phyloP scores from a whole-genome alignment of 2,329 filamentous ascomycete genomes.

The Apiospora marii region DNA sequence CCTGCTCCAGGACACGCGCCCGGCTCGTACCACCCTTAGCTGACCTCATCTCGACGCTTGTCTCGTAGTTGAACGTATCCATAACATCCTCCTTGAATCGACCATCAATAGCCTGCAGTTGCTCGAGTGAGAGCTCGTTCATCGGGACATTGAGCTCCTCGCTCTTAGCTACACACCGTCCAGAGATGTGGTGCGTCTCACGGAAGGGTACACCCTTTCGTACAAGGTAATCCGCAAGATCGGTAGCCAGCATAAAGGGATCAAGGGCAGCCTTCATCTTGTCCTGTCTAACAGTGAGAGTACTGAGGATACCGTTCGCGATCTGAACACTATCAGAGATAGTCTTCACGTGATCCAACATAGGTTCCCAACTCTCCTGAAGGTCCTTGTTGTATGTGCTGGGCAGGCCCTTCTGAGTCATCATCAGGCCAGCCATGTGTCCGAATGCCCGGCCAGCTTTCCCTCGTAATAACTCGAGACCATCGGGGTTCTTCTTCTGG shows the following conservation, averaged over 20 bases:
- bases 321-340: conserved; percentile 83
- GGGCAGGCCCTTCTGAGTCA: conserved; percentile 72
- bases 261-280: conserved; percentile 83
- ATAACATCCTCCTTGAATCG: conserved; percentile 73
- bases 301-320: conserved; percentile 80
- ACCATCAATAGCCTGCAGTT: conserved; percentile 70
- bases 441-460: conserved; percentile 69
- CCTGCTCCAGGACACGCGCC: conserved; percentile 70
- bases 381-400: conserved; percentile 91
- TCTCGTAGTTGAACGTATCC: conserved; percentile 82
- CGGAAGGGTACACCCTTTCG: conserved; percentile 80
- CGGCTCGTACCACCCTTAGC: conserved; percentile 82
- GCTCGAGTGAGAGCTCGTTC: conserved; percentile 72
- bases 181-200: conserved; percentile 84
- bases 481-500: conserved; percentile 85
- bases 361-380: conserved; percentile 87
- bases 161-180: conserved; percentile 75
- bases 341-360: conserved; percentile 85
- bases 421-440: conserved; percentile 21
- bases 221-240: conserved; percentile 73
- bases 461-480: conserved; percentile 74
- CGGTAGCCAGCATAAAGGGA: conserved; percentile 83
- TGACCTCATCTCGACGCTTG: conserved; percentile 79
- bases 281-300: conserved; percentile 72
- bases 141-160: conserved; percentile 73